A percentile compares a stretch with the other conserved stretches of the same genome.
phyloP scores from a whole-genome alignment of 805 yeast genomes.

The Lipomyces orientalis region DNA sequence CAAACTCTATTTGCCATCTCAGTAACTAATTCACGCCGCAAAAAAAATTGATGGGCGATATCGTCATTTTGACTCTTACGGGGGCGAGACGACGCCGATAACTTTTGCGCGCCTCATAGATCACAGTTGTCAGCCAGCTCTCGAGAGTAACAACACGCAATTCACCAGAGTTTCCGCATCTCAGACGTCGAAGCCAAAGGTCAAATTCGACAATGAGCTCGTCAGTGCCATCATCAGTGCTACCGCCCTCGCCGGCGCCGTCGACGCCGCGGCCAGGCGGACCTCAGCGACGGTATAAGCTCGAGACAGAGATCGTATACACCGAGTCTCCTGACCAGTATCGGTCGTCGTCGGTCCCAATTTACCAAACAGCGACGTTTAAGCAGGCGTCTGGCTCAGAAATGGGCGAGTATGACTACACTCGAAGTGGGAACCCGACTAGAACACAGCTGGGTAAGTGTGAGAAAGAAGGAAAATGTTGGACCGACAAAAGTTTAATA shows the following conservation, averaged over 20 bases:
- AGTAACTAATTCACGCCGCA: background rate
- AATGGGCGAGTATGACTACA: conserved; percentile 84
- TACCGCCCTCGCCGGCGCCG: conserved; percentile 49
- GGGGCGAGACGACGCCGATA: background rate
- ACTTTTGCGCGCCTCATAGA: background rate
- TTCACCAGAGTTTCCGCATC: background rate
- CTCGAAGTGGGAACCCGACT: conserved; percentile 94
- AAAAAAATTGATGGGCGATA: background rate
- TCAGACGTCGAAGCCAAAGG: background rate
- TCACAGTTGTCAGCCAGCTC: background rate
- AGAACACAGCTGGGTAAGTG: conserved; percentile 61
- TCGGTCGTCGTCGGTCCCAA: conserved; percentile 83
- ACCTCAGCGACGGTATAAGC: conserved; percentile 49
- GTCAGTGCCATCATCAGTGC: background rate
- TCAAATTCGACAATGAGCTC: background rate
- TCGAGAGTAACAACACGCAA: background rate
- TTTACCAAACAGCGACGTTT: conserved; percentile 94
- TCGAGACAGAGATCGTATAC: conserved; percentile 75
- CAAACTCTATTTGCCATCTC: background rate
- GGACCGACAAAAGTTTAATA: background rate
- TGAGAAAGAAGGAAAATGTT: background rate
- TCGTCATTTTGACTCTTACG: background rate
- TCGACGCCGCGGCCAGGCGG: conserved; percentile 43
- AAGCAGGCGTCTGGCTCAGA: conserved; percentile 74
- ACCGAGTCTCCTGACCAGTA: conserved; percentile 68